A percentile compares a stretch with the other conserved stretches of the same genome.
phyloP scores from a whole-genome alignment of 495 filamentous ascomycete species.

The Penicillium samsonianum region DNA sequence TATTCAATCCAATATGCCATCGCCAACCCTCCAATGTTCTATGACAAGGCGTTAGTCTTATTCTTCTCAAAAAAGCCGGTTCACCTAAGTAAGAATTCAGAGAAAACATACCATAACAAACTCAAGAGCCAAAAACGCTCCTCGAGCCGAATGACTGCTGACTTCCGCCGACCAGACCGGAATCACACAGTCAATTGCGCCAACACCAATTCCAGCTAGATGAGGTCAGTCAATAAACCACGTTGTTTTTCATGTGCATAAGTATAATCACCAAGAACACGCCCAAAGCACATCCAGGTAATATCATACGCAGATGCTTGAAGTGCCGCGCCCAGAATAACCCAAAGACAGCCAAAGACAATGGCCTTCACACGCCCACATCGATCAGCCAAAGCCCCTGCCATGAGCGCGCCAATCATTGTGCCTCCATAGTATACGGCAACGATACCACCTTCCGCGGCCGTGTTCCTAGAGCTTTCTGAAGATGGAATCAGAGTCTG shows the following conservation, averaged over 20 bases:
- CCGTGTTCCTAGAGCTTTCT: not conserved
- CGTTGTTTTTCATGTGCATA: no score
- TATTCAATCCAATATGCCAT: conserved; percentile 59
- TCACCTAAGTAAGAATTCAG: no score
- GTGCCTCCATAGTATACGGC: not conserved
- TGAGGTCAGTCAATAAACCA: no score
- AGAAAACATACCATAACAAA: not conserved
- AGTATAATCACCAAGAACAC: not conserved
- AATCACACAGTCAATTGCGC: not conserved
- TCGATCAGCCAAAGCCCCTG: not conserved
- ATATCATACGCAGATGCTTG: conserved; percentile 35
- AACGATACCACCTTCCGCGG: not conserved
- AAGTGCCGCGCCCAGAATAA: conserved; percentile 30
- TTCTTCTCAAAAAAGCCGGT: no score
- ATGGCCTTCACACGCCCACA: not conserved
- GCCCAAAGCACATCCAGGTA: conserved; percentile 18
- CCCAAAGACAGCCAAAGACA: not conserved
- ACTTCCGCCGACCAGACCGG: not conserved
- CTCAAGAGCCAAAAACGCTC: not conserved
- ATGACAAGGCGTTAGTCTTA: not conserved
- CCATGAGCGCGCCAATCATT: not conserved
- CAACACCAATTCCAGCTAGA: conserved; percentile 1
- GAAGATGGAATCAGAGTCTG: no score
- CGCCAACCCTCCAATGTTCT: conserved; percentile 24
- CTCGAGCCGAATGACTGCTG: not conserved